Evolutionary conservation across 1,284 basidiomycete genomes (phyloP).

Genomic region (Exobasidium cylindrosporum): DNA sequence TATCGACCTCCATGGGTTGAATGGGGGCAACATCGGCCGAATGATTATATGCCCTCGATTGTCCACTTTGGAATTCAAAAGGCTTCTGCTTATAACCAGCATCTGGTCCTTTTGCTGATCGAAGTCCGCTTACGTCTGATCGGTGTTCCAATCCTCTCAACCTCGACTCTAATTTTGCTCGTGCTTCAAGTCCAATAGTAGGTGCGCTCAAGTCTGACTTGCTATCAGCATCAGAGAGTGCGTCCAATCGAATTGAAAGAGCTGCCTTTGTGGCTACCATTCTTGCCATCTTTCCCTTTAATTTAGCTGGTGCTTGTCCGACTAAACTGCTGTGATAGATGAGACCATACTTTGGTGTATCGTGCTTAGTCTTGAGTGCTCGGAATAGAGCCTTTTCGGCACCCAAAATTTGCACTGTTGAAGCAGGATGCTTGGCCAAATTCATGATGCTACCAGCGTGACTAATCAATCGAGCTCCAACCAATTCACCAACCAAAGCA

Average conservation of each 20-base stretch:
- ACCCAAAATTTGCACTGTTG: conserved; percentile 95
- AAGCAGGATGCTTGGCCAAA: conserved; percentile 94
- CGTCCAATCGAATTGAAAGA: conserved; percentile 92
- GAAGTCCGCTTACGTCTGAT: conserved; percentile 31
- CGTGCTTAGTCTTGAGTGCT: conserved; percentile 96
- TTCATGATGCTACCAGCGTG: conserved; percentile 92
- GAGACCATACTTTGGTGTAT: conserved; percentile 96
- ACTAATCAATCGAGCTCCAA: conserved; percentile 91
- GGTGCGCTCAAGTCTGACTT: conserved; percentile 76
- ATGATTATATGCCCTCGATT: conserved; percentile 46
- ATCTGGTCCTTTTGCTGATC: conserved; percentile 31
- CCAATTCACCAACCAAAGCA: conserved; percentile 90
- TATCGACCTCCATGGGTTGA: conserved; percentile 58
- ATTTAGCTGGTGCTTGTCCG: conserved; percentile 93
- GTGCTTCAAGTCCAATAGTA: conserved; percentile 85
- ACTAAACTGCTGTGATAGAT: conserved; percentile 88
- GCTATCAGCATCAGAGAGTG: conserved; percentile 84
- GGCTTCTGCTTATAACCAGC: conserved; percentile 49
- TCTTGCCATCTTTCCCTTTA: conserved; percentile 99
- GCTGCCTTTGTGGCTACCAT: conserved; percentile 94
- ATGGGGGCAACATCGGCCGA: conserved; percentile 39
- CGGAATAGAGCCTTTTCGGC: conserved; percentile 98
- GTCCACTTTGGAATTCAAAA: conserved; percentile 41
- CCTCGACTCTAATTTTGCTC: conserved; percentile 90
- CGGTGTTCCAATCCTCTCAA: conserved; percentile 74